Conservation (phyloP, 495 filamentous ascomycete genomes). For the Halenospora varia region DNA sequence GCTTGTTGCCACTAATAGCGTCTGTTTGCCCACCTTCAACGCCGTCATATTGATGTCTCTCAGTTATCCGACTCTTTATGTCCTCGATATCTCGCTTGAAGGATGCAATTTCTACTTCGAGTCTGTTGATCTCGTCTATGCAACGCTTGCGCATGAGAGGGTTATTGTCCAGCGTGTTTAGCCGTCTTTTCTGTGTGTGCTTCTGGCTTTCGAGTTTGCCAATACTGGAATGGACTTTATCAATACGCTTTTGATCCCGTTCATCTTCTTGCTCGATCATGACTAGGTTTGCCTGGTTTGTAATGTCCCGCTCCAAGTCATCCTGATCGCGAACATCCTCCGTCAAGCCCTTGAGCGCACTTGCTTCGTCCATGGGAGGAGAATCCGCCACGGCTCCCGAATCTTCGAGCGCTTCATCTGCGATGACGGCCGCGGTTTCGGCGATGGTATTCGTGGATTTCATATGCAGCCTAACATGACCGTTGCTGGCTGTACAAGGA, state of each 20-base stretch:
- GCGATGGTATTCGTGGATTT: constrained; percentile 15
- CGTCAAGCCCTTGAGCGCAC: constrained; percentile 61
- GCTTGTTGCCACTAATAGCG: constrained; percentile 40
- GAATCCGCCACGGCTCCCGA: background rate
- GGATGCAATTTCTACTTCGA: constrained; percentile 56
- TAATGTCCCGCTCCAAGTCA: constrained; percentile 76
- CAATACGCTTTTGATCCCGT: constrained; percentile 78
- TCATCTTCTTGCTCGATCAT: constrained; percentile 82
- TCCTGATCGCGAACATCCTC: constrained; percentile 78
- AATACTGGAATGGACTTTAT: constrained; percentile 64
- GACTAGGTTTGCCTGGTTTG: constrained; percentile 66
- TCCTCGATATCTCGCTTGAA: constrained; percentile 68
- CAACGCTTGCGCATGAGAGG: constrained; percentile 40
- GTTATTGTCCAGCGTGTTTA: constrained; percentile 36
- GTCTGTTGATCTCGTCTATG: constrained; percentile 57
- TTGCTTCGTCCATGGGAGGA: constrained; percentile 29
- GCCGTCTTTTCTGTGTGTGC: constrained; percentile 38
- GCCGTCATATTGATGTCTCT: constrained; percentile 52
- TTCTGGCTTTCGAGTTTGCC: constrained; percentile 43
- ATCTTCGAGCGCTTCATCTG: constrained; percentile 20
- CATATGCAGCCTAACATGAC: background rate
- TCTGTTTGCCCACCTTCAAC: constrained; percentile 35
- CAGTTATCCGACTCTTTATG: constrained; percentile 74
- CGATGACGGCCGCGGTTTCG: constrained; percentile 12
- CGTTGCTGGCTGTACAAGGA: background rate